A percentile compares a stretch with the other conserved stretches of the same genome.
Evolutionary conservation across 192 early-diverging fungal genomes (phyloP).

Genomic region (Chytriomyces sp.): DNA sequence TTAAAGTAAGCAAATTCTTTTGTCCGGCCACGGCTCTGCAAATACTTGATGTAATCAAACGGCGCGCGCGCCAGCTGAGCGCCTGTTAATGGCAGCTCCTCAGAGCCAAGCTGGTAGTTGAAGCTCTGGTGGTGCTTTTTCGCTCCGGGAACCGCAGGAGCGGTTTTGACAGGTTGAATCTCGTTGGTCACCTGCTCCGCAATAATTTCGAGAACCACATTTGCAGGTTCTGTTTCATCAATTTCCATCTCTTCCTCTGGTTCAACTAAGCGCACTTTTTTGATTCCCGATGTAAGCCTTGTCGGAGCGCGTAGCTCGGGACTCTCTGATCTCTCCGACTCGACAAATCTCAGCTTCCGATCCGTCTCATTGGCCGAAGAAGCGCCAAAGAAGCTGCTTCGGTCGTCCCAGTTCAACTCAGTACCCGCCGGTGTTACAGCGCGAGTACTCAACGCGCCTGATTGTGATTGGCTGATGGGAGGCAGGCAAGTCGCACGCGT

Average conservation of each 20-base stretch:
- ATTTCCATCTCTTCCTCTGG: not conserved
- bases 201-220: not conserved
- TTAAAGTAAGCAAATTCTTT: slow-evolving; percentile 60
- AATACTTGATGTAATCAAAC: slow-evolving; percentile 52
- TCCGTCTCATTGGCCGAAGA: not conserved
- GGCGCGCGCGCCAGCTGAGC: slow-evolving; percentile 18
- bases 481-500: not conserved
- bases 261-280: not conserved
- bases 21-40: slow-evolving; percentile 34
- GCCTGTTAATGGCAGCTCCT: not conserved
- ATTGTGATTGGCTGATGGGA: not conserved
- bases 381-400: not conserved
- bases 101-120: slow-evolving; percentile 10
- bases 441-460: not conserved
- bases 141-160: not conserved
- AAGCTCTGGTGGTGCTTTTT: not conserved
- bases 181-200: not conserved
- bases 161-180: not conserved
- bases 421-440: not conserved
- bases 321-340: not conserved
- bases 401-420: not conserved
- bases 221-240: not conserved
- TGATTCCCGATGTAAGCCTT: not conserved
- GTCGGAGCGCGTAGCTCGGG: too few species aligned
- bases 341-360: not conserved